Percentiles rank a stretch among this genome's conserved stretches.
Evolutionary conservation across 1,139 yeast species (phyloP).

Genomic region (Pichia sp.): DNA sequence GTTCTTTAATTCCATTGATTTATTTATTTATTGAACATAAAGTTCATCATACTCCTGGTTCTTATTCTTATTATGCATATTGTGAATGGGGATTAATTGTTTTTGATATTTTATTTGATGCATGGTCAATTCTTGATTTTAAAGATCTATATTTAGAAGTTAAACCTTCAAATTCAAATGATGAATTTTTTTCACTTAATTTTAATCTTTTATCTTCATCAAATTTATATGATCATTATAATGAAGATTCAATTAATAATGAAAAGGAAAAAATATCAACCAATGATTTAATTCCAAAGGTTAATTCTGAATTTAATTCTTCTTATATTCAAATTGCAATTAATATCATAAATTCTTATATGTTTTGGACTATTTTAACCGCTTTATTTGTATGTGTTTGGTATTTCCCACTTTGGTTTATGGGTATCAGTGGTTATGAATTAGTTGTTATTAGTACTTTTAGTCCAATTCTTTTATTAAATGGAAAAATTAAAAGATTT

Average conservation of each 20-base stretch:
- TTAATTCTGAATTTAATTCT: slow-evolving; percentile 23
- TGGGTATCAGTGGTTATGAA: slow-evolving; percentile 97
- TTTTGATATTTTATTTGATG: slow-evolving; percentile 78
- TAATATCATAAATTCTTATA: slow-evolving; percentile 52
- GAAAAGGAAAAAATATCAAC: too few relatives aligned
- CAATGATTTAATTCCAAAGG: slow-evolving; percentile 17
- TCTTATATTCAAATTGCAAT: slow-evolving; percentile 39
- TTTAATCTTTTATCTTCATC: slow-evolving; percentile 17
- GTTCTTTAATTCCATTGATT: slow-evolving; percentile 67
- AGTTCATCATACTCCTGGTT: slow-evolving; percentile 83
- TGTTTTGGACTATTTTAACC: slow-evolving; percentile 81
- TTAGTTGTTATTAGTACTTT: slow-evolving; percentile 55
- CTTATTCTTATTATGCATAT: slow-evolving; percentile 89
- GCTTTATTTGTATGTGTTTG: slow-evolving; percentile 82
- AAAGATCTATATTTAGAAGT: slow-evolving; percentile 43
- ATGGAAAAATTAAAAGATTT: slow-evolving; percentile 46
- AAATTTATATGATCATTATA: background rate
- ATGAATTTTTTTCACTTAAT: slow-evolving; percentile 29
- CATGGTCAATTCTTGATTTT: slow-evolving; percentile 72
- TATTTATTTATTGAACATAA: slow-evolving; percentile 92
- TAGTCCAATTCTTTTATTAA: slow-evolving; percentile 39
- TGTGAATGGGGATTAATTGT: slow-evolving; percentile 88
- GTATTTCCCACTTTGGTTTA: slow-evolving; percentile 97
- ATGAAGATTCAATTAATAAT: background rate
- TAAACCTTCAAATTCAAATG: slow-evolving; percentile 25